Conservation (phyloP, 768 basidiomycete species). For the Naganishia vishniacii region DNA sequence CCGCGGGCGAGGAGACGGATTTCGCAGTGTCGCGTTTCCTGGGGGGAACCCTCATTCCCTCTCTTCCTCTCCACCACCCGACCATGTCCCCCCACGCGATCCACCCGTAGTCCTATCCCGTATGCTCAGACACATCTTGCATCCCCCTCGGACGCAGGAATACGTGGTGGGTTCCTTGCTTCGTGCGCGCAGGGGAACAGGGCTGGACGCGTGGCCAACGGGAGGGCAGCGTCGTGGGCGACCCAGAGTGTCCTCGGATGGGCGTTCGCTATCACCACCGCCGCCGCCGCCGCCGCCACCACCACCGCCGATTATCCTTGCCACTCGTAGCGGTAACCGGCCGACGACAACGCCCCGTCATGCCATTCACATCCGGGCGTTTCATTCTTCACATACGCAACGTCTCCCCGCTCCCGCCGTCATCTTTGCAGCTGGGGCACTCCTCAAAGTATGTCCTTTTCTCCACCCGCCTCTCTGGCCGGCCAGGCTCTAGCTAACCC, state of each 20-base stretch:
- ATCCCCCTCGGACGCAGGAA: too few relatives aligned
- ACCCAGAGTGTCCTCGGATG: too few relatives aligned
- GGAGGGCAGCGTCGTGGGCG: too few relatives aligned
- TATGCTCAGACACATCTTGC: not conserved
- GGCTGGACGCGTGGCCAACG: too few relatives aligned
- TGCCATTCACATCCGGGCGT: not conserved
- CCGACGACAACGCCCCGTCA: not conserved
- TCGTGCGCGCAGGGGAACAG: not conserved
- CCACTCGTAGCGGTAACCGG: not conserved
- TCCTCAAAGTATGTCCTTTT: not conserved
- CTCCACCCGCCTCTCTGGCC: not conserved
- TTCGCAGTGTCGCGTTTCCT: too few relatives aligned
- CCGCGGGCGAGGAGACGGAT: too few relatives aligned
- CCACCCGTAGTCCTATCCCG: not conserved
- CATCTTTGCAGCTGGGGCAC: conserved; percentile 9
- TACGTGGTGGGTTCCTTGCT: not conserved
- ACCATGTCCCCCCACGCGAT: too few relatives aligned
- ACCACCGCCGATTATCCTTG: not conserved
- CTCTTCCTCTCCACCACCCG: too few relatives aligned
- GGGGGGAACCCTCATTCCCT: too few relatives aligned
- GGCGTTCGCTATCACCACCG: too few relatives aligned
- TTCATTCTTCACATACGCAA: not conserved
- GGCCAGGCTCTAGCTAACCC: not conserved
- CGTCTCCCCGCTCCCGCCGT: conserved; percentile 4
- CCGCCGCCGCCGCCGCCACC: too few relatives aligned